Base-by-base conservation (phyloP, 1,284 basidiomycete species). In the Tylopilus sp. region DNA sequence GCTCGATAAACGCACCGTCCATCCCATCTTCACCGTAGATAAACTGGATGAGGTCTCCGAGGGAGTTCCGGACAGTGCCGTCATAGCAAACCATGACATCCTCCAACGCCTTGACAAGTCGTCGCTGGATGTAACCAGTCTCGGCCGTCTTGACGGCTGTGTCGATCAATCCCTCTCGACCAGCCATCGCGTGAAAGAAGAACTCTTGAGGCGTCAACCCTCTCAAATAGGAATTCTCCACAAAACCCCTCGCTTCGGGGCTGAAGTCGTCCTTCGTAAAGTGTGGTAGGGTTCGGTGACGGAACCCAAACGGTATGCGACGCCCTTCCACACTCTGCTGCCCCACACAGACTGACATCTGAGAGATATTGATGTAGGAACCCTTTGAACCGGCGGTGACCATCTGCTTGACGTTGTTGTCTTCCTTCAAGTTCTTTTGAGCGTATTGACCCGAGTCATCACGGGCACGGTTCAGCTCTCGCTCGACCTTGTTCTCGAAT, bases 361-460 rank as follows among this genome's bases (percentile, higher is more conserved):
- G 97, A 18, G 97, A 99, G 65, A 99, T 98, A 73, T 99, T 99
- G 80, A 99, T 99, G 77, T 93, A 95, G 0, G 92, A 94, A 73
- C 95, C 95, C 73, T 99, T 99, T 25, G 97, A 97, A 37, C 97
- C 96, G 12, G 97, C 94, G 10, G 96, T 92, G 60, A 99, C 96
- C 97, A 99, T 99, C 81, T 99, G 96, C 79, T 99, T 99, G 76
- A 99, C 96, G 62, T 98, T 98, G 78, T 99, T 99, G 74, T 96
- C 94, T 67, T 93, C 92, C 75, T 97, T 97, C 78, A 99, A 75
- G 65, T 89, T 89, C 72, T 92, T 87, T 74, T 99, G 93, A 15
- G 96, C 97, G 46, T 89, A 90, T 65, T 92, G 91, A 77, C 97
- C 97, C 34, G 92, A 94, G 55, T 84, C 81, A 66, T 99, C 97